Conservation (phyloP, 805 yeast genomes). For the Myxozyma neotropica region DNA sequence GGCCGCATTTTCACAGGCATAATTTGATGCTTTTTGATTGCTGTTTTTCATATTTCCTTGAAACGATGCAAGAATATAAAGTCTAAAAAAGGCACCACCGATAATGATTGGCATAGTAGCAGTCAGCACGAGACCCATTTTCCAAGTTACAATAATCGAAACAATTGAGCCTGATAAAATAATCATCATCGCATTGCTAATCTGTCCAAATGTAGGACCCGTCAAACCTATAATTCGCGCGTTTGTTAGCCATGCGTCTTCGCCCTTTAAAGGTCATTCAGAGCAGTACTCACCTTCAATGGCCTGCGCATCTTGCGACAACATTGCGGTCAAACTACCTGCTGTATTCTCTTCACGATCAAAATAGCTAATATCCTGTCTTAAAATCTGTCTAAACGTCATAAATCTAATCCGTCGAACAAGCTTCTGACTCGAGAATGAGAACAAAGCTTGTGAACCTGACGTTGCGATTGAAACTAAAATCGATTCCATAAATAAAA, state of each 20-base stretch:
- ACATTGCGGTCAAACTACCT: slow-evolving; percentile 45
- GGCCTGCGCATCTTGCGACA: slow-evolving; percentile 47
- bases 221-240: slow-evolving; percentile 33
- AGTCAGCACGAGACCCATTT: slow-evolving; percentile 47
- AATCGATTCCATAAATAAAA: slow-evolving; percentile 23
- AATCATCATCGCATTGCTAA: slow-evolving; percentile 45
- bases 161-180: slow-evolving; percentile 38
- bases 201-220: slow-evolving; percentile 40
- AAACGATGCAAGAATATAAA: slow-evolving; percentile 42
- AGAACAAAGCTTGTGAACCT: slow-evolving; percentile 2
- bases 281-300: slow-evolving; percentile 29
- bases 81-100: slow-evolving; percentile 47
- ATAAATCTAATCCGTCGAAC: slow-evolving; percentile 42
- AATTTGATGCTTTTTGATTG: slow-evolving; percentile 19
- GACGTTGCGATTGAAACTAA: slow-evolving; percentile 12
- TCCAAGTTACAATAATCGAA: slow-evolving; percentile 47
- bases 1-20: slow-evolving; percentile 47
- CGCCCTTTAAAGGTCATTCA: no score
- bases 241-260: no score
- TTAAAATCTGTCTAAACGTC: slow-evolving; percentile 42
- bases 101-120: slow-evolving; percentile 44
- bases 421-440: slow-evolving; percentile 40
- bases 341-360: slow-evolving; percentile 45
- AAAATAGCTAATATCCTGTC: slow-evolving; percentile 46
- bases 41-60: slow-evolving; percentile 31